phyloP scores from a whole-genome alignment of 2,329 filamentous ascomycete species.

The Hawksworthiomyces lignivorus region DNA sequence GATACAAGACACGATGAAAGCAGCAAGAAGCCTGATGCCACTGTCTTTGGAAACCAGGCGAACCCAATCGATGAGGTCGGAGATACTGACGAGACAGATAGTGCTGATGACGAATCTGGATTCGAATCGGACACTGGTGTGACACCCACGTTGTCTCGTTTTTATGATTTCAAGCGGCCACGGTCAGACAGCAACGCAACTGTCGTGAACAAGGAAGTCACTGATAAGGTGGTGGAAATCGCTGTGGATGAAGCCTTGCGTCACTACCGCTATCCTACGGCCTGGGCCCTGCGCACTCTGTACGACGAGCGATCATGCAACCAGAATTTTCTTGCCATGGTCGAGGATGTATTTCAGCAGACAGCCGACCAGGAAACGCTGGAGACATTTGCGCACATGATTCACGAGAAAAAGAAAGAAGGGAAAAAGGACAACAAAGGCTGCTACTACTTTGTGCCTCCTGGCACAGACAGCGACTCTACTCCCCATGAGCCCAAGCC shows the following conservation, averaged over 20 bases:
- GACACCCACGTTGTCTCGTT: background rate
- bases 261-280: constrained; percentile 52
- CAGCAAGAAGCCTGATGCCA: too few species aligned
- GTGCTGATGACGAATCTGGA: constrained; percentile 1
- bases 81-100: background rate
- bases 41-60: too few species aligned
- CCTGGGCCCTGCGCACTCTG: constrained; percentile 51
- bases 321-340: constrained; percentile 45
- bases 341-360: constrained; percentile 51
- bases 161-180: constrained; percentile 2
- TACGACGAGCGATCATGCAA: constrained; percentile 51
- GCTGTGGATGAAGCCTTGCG: constrained; percentile 53
- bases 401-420: constrained; percentile 49
- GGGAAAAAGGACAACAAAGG: constrained; percentile 46
- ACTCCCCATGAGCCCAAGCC: constrained; percentile 37
- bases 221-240: constrained; percentile 45
- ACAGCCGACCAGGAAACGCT: constrained; percentile 46
- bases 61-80: too few species aligned
- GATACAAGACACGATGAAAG: background rate
- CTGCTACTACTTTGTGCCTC: constrained; percentile 46
- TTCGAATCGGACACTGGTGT: background rate
- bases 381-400: constrained; percentile 41
- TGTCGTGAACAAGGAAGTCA: constrained; percentile 32
- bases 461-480: constrained; percentile 33
- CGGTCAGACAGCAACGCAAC: constrained; percentile 16